Base-by-base conservation (phyloP, 1,284 basidiomycete species). In the Sanghuangporus sanghuang region DNA sequence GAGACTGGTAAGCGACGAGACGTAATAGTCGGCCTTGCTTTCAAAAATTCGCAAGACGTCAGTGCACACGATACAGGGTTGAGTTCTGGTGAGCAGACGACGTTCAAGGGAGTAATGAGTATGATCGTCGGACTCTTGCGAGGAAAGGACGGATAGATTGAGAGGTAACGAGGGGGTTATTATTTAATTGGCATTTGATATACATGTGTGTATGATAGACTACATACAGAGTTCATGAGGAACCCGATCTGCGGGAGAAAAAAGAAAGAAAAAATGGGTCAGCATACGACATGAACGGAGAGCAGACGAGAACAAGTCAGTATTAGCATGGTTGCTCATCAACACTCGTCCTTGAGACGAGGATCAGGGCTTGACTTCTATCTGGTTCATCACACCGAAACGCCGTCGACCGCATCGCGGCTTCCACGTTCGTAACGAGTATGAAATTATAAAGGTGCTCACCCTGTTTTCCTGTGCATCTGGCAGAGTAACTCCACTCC, bases 281-380 rank as follows among this genome's bases (percentile, higher is more conserved):
- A 58, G 44, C 36, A 49, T 44, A 32, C 46, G 35, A 52, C 52
- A 39, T 39, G 63, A 39, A 42, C 44, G 44, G 16, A 16, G 16
- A 46, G 7, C 55, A 32, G 63, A 32, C 21, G 49, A 60, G 66
- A 60, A 64, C 54, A 72, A 65, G 76, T 90, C 89, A 91, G 88
- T 81, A 91, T 91, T 91, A 91, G 89, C 89, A 91, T 91, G 89
- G 87, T 79, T 73, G 73, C 76, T 88, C 88, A 79, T 87, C 89
- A 88, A 79, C 71, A 69, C 77, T 76, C 74, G 79, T 87, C 86
- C 86, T 82, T 84, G 63, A 84, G 86, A 89, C 82, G 75, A 76
- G 77, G 74, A 67, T 91, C 86, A 87, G 89, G 79, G 89, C 89
- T 92, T 92, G 89, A 92, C 89, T 90, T 87, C 88, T 90, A 90